phyloP scores from a whole-genome alignment of 495 filamentous ascomycete genomes.

The Neurospora pannonica region DNA sequence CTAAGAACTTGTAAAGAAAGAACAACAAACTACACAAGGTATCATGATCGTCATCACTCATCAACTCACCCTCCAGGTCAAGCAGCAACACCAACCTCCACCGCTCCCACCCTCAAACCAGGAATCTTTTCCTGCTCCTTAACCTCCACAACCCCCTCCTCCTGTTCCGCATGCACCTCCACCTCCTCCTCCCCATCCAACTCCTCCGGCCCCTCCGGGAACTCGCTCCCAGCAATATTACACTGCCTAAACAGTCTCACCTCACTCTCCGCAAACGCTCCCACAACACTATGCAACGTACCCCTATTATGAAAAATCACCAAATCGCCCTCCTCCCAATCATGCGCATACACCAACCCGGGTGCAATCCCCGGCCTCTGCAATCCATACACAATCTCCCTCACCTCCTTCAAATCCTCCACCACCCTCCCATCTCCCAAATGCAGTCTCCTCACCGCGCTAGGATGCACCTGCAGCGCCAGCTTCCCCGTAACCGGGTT shows the following conservation, averaged over 20 bases:
- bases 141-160: not conserved
- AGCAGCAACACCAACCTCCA: not conserved
- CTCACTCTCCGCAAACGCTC: conserved; percentile 61
- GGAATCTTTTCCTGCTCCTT: not conserved
- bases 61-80: not conserved
- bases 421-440: conserved; percentile 52
- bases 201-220: conserved; percentile 37
- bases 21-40: not conserved
- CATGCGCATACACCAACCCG: conserved; percentile 57
- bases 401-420: conserved; percentile 53
- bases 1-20: not conserved
- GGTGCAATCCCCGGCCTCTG: conserved; percentile 66
- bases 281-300: conserved; percentile 62
- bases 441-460: conserved; percentile 55
- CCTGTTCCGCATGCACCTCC: not conserved
- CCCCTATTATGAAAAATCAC: conserved; percentile 69
- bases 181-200: not conserved
- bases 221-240: conserved; percentile 55
- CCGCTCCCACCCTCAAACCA: not conserved
- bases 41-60: not conserved
- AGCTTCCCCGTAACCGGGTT: conserved; percentile 58
- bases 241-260: conserved; percentile 66
- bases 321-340: conserved; percentile 65
- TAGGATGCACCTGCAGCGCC: conserved; percentile 63
- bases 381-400: conserved; percentile 55